Evolutionary conservation across 2,329 filamentous ascomycete genomes (phyloP), one percentile per base, ranked within the genome.

Genomic region (Ramichloridium luteum): DNA sequence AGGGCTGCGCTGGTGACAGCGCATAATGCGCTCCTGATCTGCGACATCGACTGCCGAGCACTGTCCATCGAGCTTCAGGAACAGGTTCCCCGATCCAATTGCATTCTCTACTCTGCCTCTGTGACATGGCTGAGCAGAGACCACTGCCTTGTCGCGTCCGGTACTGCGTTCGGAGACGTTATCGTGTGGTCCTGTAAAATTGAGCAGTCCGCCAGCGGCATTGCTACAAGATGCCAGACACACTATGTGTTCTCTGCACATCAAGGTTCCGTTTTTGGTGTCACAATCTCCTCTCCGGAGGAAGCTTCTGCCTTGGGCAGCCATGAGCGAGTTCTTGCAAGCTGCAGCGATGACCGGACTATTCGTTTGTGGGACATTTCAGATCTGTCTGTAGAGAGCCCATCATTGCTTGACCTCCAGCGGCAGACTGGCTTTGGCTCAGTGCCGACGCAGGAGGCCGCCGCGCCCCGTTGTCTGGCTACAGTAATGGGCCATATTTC

Each of bases 141-240:
- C 27, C 63, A 65, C 31, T 63, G 93, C 27, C 66, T 94, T 13
- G 71, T 94, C 30, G 83, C 84, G 5, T 81, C 81, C 3, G 90
- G 90, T 1, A 96, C 90, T 0, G 85, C 88, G 1, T 96, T 96
- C 57, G 90, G 90, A 3, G 86, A 96, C 55, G 80, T 98, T 18
- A 66, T 94, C 22, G 71, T 93, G 11, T 96, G 90, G 90, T 81
- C 77, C 42, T 85, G 74, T 45, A 58, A 61, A 28, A 9, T 49
- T 10, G 13, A 31, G 8, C 9, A 28, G 13, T 13, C 20, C n/a
- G 20, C 20, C 8, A 23, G 20, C 3, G 20, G 28, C 8, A 17
- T 39, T 6, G 28, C 43, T 20, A 50, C 50, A 16, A 40, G 41
- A 14, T 53, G 59, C 10, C 57, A 54, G 4, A 61, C 68, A 10